Evolutionary conservation across 2,329 filamentous ascomycete genomes (phyloP), one percentile per base, ranked within the genome.

Genomic region (Monilinia polystroma): DNA sequence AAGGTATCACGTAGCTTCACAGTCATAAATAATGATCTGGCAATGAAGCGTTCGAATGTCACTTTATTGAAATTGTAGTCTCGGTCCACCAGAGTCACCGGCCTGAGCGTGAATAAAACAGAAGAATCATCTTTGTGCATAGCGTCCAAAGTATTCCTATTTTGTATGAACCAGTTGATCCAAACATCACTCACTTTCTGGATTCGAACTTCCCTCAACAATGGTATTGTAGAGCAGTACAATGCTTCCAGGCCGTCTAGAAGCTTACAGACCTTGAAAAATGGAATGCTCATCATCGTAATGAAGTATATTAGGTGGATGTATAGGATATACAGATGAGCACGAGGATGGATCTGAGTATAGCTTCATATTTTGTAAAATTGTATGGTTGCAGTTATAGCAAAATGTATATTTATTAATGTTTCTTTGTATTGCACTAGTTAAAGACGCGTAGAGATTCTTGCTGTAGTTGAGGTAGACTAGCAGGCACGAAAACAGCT

Each of bases 191-290:
- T 91, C 84, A 41, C 91, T 81, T 60, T 82, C 78, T 72, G 90
- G 84, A 77, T 76, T 2, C 70, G 68, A 23, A 73, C 69, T 32
- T 77, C 72, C 3, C 74, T 75, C 2, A 81, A 70, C 0, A 79
- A 69, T 20, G 79, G 80, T 18, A 81, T 76, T 72, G 79, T 76
- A 71, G 78, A 70, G 69, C 69, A 55, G 35, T 68, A 52, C 10
- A 72, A 76, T 67, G 72, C 75, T 76, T 93, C 87, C 20, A 93
- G 81, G 32, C 82, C 79, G 68, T 93, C 87, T 54, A 97, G 82
- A 4, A 97, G 81, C 69, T 90, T 85, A 79, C 91, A 94, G 56
- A 96, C 80, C 68, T 84, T 81, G n/a, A 82, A 79, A 77, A 95
- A 96, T 1, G 81, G 81, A 70, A 92, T 82, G 26, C 88, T 55